Percentiles rank a stretch among this genome's conserved stretches.
Evolutionary conservation across 164 flowering plant genomes (phyloP).

Genomic region (Nymphaea thermarum): DNA sequence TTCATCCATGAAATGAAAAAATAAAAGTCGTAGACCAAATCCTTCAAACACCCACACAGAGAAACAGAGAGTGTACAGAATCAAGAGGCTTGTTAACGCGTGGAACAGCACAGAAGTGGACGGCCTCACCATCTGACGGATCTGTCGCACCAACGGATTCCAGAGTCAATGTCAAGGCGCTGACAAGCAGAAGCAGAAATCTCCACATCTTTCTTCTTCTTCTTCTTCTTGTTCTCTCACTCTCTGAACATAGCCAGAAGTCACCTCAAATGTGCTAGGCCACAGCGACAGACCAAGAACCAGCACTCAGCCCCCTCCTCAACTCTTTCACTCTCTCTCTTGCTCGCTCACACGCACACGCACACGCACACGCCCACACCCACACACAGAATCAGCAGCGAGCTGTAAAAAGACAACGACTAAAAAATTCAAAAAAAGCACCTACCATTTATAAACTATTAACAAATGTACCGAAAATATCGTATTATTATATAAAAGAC

Average conservation of each 20-base stretch:
- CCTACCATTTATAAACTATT: no score
- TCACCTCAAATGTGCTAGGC: no score
- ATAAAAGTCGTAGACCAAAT: neutral
- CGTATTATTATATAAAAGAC: no score
- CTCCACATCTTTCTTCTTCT: neutral
- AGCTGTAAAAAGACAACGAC: no score
- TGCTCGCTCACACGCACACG: no score
- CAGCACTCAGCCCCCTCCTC: no score
- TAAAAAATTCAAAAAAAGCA: no score
- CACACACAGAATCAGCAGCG: no score
- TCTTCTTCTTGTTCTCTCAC: constrained; percentile 2
- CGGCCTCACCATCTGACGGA: constrained; percentile 32
- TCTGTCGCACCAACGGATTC: constrained; percentile 35
- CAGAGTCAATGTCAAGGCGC: constrained; percentile 21
- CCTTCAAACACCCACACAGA: neutral
- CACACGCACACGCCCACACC: no score
- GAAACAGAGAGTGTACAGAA: neutral
- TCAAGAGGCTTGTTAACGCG: neutral
- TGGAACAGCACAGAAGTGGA: neutral
- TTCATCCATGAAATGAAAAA: neutral
- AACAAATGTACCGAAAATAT: no score
- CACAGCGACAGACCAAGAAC: no score
- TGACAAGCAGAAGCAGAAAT: constrained; percentile 14
- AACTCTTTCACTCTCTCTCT: no score
- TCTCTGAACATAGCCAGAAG: neutral